phyloP scores from a whole-genome alignment of 2,329 filamentous ascomycete genomes.

The Allantophomopsis lycopodina region DNA sequence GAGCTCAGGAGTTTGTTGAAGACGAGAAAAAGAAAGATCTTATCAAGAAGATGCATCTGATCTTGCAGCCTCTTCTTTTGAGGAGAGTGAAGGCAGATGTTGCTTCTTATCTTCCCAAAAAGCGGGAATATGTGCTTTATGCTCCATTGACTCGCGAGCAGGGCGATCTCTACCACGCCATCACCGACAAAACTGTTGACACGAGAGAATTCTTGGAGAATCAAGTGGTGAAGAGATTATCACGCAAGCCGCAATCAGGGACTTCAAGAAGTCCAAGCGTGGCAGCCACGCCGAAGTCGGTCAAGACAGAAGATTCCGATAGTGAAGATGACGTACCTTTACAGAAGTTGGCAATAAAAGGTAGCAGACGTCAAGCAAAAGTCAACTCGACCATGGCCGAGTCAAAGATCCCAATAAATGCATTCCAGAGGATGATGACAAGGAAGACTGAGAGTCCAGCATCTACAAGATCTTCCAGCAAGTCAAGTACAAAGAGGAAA shows the following conservation, averaged over 20 bases:
- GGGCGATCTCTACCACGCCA: slow-evolving; percentile 69
- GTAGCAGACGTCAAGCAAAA: slow-evolving; percentile 11
- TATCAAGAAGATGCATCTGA: slow-evolving; percentile 80
- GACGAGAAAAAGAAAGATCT: slow-evolving; percentile 66
- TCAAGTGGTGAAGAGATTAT: slow-evolving; percentile 57
- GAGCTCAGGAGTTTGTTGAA: slow-evolving; percentile 64
- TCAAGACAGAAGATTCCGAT: slow-evolving; percentile 11
- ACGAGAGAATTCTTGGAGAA: slow-evolving; percentile 69
- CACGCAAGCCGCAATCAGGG: slow-evolving; percentile 31
- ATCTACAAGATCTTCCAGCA: slow-evolving; percentile 7
- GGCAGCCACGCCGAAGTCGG: slow-evolving; percentile 1
- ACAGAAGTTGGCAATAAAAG: slow-evolving; percentile 6
- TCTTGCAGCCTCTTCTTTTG: slow-evolving; percentile 81
- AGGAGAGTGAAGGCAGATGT: slow-evolving; percentile 89
- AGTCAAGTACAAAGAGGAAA: slow-evolving; percentile 42
- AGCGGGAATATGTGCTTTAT: slow-evolving; percentile 90
- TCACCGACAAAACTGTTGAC: slow-evolving; percentile 42
- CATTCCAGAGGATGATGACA: slow-evolving; percentile 28
- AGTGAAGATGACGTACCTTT: slow-evolving; percentile 14
- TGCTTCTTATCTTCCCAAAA: slow-evolving; percentile 81
- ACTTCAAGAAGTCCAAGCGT: slow-evolving; percentile 2
- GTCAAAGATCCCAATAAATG: slow-evolving; percentile 20
- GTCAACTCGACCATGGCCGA: slow-evolving; percentile 1
- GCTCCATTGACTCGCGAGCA: slow-evolving; percentile 86
- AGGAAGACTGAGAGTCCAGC: slow-evolving; percentile 4